These are phyloP conservation scores for Colletotrichum somersetense DNA, from an alignment of 2,329 filamentous ascomycete genomes.

Conservation along the genomic window DNA sequence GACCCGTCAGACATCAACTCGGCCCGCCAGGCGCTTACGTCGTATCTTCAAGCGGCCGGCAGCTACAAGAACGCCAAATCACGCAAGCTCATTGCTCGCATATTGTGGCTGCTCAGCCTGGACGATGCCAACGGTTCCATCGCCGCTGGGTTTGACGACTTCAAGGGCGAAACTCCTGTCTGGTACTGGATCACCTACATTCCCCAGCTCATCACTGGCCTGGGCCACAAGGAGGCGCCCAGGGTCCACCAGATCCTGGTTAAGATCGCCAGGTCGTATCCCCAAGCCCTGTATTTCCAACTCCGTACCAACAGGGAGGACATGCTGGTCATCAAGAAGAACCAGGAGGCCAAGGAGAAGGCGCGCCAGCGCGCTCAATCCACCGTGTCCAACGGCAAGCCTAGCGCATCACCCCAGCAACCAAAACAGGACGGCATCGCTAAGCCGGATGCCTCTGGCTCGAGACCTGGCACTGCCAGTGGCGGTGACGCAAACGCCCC, in stretches of 20 bases:
- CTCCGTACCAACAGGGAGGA: conserved; percentile 94
- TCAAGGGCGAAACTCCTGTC: conserved; percentile 95
- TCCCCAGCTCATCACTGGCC: conserved; percentile 90
- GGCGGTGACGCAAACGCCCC: conserved; percentile 56
- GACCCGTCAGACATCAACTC: conserved; percentile 84
- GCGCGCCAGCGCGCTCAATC: conserved; percentile 64
- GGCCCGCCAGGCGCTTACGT: conserved; percentile 92
- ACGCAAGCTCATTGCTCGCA: conserved; percentile 90
- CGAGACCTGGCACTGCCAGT: conserved; percentile 65
- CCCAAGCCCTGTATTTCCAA: conserved; percentile 96
- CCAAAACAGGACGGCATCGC: conserved; percentile 65
- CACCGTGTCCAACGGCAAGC: conserved; percentile 58
- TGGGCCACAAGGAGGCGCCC: conserved; percentile 90
- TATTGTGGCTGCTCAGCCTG: conserved; percentile 94
- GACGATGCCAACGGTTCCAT: conserved; percentile 89
- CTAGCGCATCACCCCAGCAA: conserved; percentile 61
- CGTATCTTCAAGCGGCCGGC: conserved; percentile 94
- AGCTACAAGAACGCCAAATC: conserved; percentile 98
- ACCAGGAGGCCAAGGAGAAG: conserved; percentile 81
- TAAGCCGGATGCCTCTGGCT: conserved; percentile 53
- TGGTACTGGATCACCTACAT: conserved; percentile 99
- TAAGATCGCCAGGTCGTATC: conserved; percentile 95
- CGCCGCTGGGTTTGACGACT: conserved; percentile 89
- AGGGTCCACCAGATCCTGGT: conserved; percentile 88
- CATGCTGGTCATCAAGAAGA: conserved; percentile 91